Evolutionary conservation across 169 alveolate genomes (phyloP), one percentile per base, ranked within the genome.

Genomic region (Babesia microti): DNA sequence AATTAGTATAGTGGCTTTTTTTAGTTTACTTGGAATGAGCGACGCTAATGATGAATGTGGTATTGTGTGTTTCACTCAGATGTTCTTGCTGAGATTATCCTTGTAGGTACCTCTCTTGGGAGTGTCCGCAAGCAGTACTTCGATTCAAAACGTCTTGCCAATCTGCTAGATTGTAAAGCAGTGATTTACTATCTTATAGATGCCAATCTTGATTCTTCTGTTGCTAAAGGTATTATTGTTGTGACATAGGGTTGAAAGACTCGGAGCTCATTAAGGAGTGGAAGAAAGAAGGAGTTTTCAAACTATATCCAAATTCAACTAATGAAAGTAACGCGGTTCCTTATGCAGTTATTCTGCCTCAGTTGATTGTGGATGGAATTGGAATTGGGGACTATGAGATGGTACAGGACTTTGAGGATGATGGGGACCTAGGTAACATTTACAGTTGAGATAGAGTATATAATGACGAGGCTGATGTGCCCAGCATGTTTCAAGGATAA

Each of bases 341-440:
- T 30, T 12, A 14, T 29, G 37, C 78, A 46, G 70, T 84, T 27
- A 35, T 68, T 9, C 35, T 82, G 5, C 92, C 92, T 0, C 92
- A 84, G 65, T 50, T 84, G 29, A 47, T 84, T 51, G 71, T 84
- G 15, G 92, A 84, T 43, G 92, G 92, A 0, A 81, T 81, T 0
- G 41, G 72, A 15, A 45, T 84, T 41, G 92, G 92, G 26, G 72
- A 59, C 42, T 78, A 85, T 30, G 56, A 41, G 44, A 55, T 67
- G 12, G 37, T 82, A 22, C 92, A 84, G 68, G 89, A 84, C 53
- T 52, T 84, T 29, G 92, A 84, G 58, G 92, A 84, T 36, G 92
- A 84, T 57, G 89, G 89, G 6, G 87, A 82, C 58, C 68, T 84
- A 12, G 87, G 61, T 42, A 46, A 48, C 73, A 54, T 54, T 24